A percentile compares a stretch with the other conserved stretches of the same genome.
phyloP scores from a whole-genome alignment of 2,329 filamentous ascomycete genomes.

The Xylaria sp. region DNA sequence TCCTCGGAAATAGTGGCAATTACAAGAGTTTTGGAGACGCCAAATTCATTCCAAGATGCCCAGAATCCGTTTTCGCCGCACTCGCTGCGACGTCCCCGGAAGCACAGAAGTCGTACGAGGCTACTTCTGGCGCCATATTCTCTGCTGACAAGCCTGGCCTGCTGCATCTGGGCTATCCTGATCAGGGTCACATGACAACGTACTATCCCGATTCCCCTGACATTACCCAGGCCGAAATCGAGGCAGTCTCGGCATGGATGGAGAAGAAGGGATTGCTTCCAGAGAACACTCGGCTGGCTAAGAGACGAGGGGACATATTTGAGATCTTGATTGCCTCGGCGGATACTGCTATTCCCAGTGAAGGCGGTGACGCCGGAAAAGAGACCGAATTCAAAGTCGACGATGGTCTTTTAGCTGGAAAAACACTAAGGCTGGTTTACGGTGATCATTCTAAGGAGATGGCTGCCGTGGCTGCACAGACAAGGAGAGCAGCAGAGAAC shows the following conservation, averaged over 20 bases:
- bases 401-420: constrained; percentile 70
- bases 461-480: constrained; percentile 73
- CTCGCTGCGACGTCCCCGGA: constrained; percentile 71
- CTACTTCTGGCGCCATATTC: constrained; percentile 78
- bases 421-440: constrained; percentile 76
- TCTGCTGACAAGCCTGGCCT: constrained; percentile 70
- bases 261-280: constrained; percentile 76
- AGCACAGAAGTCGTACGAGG: constrained; percentile 72
- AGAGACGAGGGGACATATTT: constrained; percentile 71
- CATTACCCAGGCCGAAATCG: constrained; percentile 81
- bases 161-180: constrained; percentile 81
- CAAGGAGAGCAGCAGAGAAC: constrained; percentile 74
- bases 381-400: constrained; percentile 69
- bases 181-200: constrained; percentile 80
- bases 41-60: constrained; percentile 82
- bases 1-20: constrained; percentile 83
- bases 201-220: constrained; percentile 82
- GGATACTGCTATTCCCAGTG: constrained; percentile 65
- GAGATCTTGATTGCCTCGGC: constrained; percentile 81
- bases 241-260: constrained; percentile 77
- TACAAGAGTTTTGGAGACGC: constrained; percentile 89
- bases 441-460: constrained; percentile 81
- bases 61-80: constrained; percentile 70
- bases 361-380: constrained; percentile 76
- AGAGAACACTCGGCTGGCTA: constrained; percentile 81